phyloP scores from a whole-genome alignment of 148 eudicot species.

The Oxyria digyna region DNA sequence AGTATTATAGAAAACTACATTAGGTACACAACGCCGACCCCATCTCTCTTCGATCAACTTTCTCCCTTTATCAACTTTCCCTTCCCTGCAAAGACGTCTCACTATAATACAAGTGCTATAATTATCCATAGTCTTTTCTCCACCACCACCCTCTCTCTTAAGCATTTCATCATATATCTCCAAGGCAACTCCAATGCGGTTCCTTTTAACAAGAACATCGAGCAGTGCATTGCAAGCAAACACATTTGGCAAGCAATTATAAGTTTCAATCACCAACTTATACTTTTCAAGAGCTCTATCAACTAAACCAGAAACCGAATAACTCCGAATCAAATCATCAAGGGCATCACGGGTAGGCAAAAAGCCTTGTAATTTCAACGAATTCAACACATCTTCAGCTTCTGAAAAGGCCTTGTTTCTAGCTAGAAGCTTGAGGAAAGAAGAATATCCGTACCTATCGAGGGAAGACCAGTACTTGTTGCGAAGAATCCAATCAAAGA shows the following conservation, averaged over 20 bases:
- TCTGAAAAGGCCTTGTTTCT: slow-evolving; percentile 47
- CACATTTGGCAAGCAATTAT: slow-evolving; percentile 34
- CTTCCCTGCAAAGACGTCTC: slow-evolving; percentile 61
- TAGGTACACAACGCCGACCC: slow-evolving; percentile 72
- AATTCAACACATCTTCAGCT: slow-evolving; percentile 34
- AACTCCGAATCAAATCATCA: slow-evolving; percentile 41
- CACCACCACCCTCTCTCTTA: slow-evolving; percentile 27
- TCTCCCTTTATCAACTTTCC: slow-evolving; percentile 61
- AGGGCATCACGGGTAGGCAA: slow-evolving; percentile 45
- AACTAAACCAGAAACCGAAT: slow-evolving; percentile 49
- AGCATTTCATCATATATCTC: slow-evolving; percentile 59
- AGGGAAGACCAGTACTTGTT: slow-evolving; percentile 39
- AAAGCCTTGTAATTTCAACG: slow-evolving; percentile 33
- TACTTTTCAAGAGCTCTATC: slow-evolving; percentile 52
- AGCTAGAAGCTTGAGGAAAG: slow-evolving; percentile 65
- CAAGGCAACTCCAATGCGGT: slow-evolving; percentile 30
- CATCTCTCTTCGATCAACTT: slow-evolving; percentile 74
- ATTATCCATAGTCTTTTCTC: slow-evolving; percentile 39
- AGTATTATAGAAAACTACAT: slow-evolving; percentile 68
- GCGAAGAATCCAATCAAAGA: slow-evolving; percentile 45
- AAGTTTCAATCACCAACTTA: slow-evolving; percentile 17
- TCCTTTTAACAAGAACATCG: slow-evolving; percentile 31
- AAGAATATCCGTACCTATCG: slow-evolving; percentile 67
- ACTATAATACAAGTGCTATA: slow-evolving; percentile 70
- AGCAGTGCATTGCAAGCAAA: slow-evolving; percentile 71